Evolutionary conservation across 2,329 filamentous ascomycete species (phyloP).

Genomic region (Aspergillus aculeatinus): DNA sequence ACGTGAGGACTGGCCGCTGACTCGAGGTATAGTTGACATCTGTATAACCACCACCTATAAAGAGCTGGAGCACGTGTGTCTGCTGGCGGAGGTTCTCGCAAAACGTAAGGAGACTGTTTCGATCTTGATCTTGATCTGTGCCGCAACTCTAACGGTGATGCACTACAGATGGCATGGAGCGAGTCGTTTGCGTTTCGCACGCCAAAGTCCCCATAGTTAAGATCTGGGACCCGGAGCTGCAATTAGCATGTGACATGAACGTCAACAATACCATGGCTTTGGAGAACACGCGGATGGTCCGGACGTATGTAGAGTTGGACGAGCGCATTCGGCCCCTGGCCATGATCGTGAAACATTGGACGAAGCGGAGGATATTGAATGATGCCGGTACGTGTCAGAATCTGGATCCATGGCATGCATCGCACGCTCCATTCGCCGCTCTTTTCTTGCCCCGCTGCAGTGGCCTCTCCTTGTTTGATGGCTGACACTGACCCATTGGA

Average conservation of each 20-base stretch:
- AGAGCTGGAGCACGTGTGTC: constrained; percentile 83
- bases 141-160: constrained; percentile 17
- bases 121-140: neutral
- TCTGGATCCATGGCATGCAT: neutral
- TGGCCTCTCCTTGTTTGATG: neutral
- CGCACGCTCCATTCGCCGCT: neutral
- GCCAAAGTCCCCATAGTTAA: constrained; percentile 99
- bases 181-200: constrained; percentile 88
- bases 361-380: constrained; percentile 85
- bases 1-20: constrained; percentile 23
- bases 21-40: constrained; percentile 71
- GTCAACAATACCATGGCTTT: constrained; percentile 95
- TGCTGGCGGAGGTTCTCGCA: constrained; percentile 80
- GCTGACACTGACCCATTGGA: constrained; percentile 19
- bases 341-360: constrained; percentile 98
- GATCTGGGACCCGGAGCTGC: constrained; percentile 92
- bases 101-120: constrained; percentile 63
- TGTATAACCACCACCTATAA: constrained; percentile 93
- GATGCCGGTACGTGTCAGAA: constrained; percentile 73
- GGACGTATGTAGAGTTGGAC: constrained; percentile 92
- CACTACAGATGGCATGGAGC: constrained; percentile 83
- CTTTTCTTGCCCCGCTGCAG: neutral
- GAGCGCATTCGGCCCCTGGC: constrained; percentile 85
- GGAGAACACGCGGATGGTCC: constrained; percentile 97
- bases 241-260: constrained; percentile 94